Evolutionary conservation across 2,329 filamentous ascomycete genomes (phyloP).

Genomic region (Xylariomycetidae sp.): DNA sequence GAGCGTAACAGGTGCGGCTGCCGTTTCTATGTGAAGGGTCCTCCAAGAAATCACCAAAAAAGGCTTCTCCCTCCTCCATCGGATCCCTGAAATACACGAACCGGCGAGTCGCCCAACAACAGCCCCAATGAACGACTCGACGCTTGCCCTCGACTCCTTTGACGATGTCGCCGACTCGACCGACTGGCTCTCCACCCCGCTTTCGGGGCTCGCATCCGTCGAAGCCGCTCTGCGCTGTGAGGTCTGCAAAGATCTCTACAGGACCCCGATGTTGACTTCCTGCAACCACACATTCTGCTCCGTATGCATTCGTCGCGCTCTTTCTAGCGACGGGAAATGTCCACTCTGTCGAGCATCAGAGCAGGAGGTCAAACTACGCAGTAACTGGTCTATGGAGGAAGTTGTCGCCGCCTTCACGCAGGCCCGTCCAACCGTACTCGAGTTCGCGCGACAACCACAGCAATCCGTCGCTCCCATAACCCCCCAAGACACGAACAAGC

Average conservation of each 20-base stretch:
- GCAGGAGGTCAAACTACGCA: conserved; percentile 77
- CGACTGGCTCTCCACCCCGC: conserved; percentile 71
- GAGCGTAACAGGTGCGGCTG: too few species aligned
- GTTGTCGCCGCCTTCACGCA: conserved; percentile 71
- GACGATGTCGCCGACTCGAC: conserved; percentile 66
- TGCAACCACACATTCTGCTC: conserved; percentile 97
- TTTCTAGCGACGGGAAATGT: conserved; percentile 79
- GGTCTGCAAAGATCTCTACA: conserved; percentile 97
- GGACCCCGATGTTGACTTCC: conserved; percentile 88
- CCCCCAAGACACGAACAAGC: conserved; percentile 37
- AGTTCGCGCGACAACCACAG: too few species aligned
- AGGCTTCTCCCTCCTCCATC: too few species aligned
- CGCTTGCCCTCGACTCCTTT: conserved; percentile 12
- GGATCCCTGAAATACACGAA: too few species aligned
- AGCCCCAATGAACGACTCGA: conserved; percentile 13
- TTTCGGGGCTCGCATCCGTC: conserved; percentile 61
- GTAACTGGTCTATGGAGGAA: conserved; percentile 81
- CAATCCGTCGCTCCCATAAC: conserved; percentile 31
- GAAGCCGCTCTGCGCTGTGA: conserved; percentile 88
- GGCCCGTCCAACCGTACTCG: conserved; percentile 56
- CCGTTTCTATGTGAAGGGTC: too few species aligned
- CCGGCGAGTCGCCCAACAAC: not conserved
- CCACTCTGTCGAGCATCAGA: conserved; percentile 74
- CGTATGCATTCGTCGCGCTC: conserved; percentile 81
- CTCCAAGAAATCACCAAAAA: too few species aligned